Evolutionary conservation across 2,329 filamentous ascomycete species (phyloP), one percentile per base, ranked within the genome.

Genomic region (Neopestalotiopsis sp.): DNA sequence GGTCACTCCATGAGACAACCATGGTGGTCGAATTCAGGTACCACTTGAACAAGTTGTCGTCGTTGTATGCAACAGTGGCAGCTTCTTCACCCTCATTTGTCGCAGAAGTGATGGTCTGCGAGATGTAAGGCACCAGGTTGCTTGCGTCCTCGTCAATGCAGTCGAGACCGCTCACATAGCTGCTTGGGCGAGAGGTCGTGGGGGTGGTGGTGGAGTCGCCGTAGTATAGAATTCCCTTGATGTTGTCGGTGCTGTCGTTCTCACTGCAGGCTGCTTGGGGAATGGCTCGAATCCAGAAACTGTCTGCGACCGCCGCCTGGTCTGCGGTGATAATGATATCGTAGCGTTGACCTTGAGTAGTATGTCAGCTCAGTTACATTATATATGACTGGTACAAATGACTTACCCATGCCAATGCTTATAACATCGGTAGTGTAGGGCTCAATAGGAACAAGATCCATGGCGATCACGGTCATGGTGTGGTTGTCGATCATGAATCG

Each of bases 381-480:
- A 2, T 42, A 6, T 7, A 45, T 20, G 13, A 28, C 12, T 10
- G 14, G 17, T 4, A 24, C 4, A 12, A 30, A 10, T 38, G 12
- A 10, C 52, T 13, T 49, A 67, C 65, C 84, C 72, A 85, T 84
- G 9, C 77, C 80, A 61, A 87, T 74, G 24, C 77, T 78, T 4
- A 88, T 67, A 52, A 77, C 79, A 0, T 82, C 80, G 0, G 86
- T 83, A 0, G 77, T 77, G 69, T 85, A 90, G 0, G 88, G 88
- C 40, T 80, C 72, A n/a, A 90, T 81, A 2, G 87, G 85, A 0
- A 90, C 86, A 3, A 89, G 77, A 69, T 89, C 89, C 20, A 77
- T 81, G 0, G 83, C 81, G 59, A 90, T 87, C 45, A 90, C 86
- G 0, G 80, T 85, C 70, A 90, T 76, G 1, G 72, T 81, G 75